phyloP scores from a whole-genome alignment of 2,329 filamentous ascomycete genomes.

The Onygenales sp. region DNA sequence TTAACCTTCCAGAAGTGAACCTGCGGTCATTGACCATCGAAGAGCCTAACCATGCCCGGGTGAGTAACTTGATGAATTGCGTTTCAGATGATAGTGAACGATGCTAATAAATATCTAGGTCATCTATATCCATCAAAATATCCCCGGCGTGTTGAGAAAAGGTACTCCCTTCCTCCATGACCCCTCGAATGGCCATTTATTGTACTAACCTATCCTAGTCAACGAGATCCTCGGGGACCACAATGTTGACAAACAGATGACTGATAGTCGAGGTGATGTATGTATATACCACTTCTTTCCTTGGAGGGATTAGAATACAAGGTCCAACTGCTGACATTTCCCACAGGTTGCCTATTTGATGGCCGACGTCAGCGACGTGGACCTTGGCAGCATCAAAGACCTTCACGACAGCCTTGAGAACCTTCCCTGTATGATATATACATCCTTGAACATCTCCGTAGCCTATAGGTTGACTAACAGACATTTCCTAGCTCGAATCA shows the following conservation, averaged over 20 bases:
- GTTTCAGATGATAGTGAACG: not conserved
- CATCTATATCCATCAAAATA: slow-evolving; percentile 94
- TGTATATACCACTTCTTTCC: slow-evolving; percentile 15
- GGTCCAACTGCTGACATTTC: no score
- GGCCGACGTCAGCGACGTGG: slow-evolving; percentile 90
- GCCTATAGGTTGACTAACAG: slow-evolving; percentile 7
- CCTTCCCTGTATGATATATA: slow-evolving; percentile 56
- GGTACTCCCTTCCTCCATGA: slow-evolving; percentile 33
- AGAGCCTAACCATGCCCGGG: slow-evolving; percentile 78
- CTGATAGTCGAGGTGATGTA: slow-evolving; percentile 85
- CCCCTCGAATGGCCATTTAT: not conserved
- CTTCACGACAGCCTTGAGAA: slow-evolving; percentile 75
- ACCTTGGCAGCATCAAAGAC: slow-evolving; percentile 70
- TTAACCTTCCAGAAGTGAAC: slow-evolving; percentile 93
- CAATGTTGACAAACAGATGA: slow-evolving; percentile 99
- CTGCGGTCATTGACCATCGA: slow-evolving; percentile 84
- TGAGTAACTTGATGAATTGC: slow-evolving; percentile 26
- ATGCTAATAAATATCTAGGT: slow-evolving; percentile 41
- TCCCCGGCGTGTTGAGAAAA: slow-evolving; percentile 86
- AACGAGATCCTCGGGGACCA: slow-evolving; percentile 91
- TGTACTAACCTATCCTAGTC: slow-evolving; percentile 41
- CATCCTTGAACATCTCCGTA: not conserved
- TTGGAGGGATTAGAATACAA: not conserved
- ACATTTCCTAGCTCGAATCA: slow-evolving; percentile 30
- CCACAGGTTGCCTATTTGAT: slow-evolving; percentile 78